phyloP scores from a whole-genome alignment of 2,329 filamentous ascomycete species.

The Myotisia sp. region DNA sequence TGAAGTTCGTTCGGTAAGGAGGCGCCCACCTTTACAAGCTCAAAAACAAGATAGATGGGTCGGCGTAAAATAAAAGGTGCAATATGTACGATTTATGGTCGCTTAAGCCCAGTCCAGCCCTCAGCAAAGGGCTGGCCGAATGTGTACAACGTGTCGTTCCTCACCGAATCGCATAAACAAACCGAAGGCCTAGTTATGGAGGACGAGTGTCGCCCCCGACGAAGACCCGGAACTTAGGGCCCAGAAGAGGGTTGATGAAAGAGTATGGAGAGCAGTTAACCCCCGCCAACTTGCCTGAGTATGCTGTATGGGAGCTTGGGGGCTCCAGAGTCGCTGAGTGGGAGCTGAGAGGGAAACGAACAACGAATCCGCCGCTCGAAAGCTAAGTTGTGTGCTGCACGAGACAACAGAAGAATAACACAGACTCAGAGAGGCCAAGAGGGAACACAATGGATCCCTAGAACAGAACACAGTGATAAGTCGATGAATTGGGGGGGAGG shows the following conservation, averaged over 20 bases:
- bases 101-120: conserved; percentile 26
- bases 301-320: conserved; percentile 21
- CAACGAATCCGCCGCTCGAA: conserved; percentile 3
- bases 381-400: too few species aligned
- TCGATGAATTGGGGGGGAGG: too few species aligned
- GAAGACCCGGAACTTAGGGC: conserved; percentile 87
- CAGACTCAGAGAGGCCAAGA: too few species aligned
- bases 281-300: conserved; percentile 89
- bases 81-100: too few species aligned
- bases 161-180: conserved; percentile 21
- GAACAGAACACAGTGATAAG: too few species aligned
- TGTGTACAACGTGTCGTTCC: conserved; percentile 18
- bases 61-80: too few species aligned
- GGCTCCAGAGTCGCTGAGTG: conserved; percentile 27
- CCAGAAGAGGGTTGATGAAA: conserved; percentile 76
- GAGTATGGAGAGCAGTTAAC: conserved; percentile 56
- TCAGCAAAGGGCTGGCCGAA: conserved; percentile 28
- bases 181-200: conserved; percentile 62
- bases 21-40: conserved; percentile 2
- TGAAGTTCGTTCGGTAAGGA: too few species aligned
- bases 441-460: too few species aligned
- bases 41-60: conserved; percentile 1
- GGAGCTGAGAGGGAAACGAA: conserved; percentile 7
- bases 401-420: too few species aligned
- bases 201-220: conserved; percentile 94